Conservation (phyloP, 805 yeast species). For the Candida ulmi region DNA sequence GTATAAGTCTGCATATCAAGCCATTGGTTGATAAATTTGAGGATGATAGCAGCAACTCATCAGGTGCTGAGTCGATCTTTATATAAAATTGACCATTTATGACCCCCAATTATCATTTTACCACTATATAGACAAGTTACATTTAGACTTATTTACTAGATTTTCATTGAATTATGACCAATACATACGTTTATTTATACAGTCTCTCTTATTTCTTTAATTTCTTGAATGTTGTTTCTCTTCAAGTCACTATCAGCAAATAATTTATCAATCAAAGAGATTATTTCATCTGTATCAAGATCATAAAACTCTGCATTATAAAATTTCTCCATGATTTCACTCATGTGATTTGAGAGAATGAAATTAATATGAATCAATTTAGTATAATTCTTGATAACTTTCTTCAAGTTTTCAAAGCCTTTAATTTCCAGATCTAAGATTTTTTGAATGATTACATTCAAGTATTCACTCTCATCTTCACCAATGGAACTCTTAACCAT, state of each 20-base stretch:
- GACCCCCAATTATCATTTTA: too few relatives aligned
- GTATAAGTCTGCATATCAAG: not conserved
- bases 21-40: slow-evolving; percentile 33
- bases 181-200: too few relatives aligned
- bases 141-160: too few relatives aligned
- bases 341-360: slow-evolving; percentile 29
- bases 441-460: slow-evolving; percentile 12
- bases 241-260: slow-evolving; percentile 35
- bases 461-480: slow-evolving; percentile 20
- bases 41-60: slow-evolving; percentile 1
- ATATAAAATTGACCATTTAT: too few relatives aligned
- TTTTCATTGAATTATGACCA: too few relatives aligned
- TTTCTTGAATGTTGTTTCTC: slow-evolving; percentile 29
- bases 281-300: slow-evolving; percentile 30
- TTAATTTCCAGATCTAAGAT: slow-evolving; percentile 9
- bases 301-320: slow-evolving; percentile 35
- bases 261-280: slow-evolving; percentile 30
- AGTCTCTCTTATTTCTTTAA: slow-evolving; percentile 42
- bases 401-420: not conserved
- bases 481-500: slow-evolving; percentile 15
- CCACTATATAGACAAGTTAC: too few relatives aligned
- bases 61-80: too few relatives aligned
- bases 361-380: slow-evolving; percentile 18
- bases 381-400: slow-evolving; percentile 13
- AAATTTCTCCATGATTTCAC: slow-evolving; percentile 34